Percentiles rank a stretch among this genome's conserved stretches.
Conservation (phyloP, 2,329 filamentous ascomycete species). For the Fusarium sp. region DNA sequence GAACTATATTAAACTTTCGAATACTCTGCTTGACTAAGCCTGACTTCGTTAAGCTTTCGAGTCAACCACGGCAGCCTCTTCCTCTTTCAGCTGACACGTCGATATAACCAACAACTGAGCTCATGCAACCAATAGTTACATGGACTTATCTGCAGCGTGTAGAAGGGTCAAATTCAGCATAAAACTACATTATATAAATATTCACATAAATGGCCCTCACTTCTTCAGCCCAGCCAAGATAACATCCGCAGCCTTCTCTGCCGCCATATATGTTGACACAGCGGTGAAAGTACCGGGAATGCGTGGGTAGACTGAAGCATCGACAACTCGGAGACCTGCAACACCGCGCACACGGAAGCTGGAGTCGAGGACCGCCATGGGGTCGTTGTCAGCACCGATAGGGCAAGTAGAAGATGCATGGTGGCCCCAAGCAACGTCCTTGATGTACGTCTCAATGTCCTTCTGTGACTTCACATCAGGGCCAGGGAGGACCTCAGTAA, state of each 20-base stretch:
- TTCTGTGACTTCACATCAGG: slow-evolving; percentile 24
- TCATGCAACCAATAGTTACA: no score
- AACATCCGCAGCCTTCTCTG: slow-evolving; percentile 50
- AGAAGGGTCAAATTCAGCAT: no score
- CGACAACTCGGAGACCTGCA: slow-evolving; percentile 58
- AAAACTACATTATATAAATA: no score
- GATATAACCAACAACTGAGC: no score
- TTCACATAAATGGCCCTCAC: not conserved
- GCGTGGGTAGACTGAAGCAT: slow-evolving; percentile 58
- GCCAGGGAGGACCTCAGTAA: slow-evolving; percentile 39
- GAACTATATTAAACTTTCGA: no score
- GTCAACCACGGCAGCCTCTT: no score
- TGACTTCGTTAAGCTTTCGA: no score
- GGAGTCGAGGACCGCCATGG: slow-evolving; percentile 58
- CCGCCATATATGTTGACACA: slow-evolving; percentile 49
- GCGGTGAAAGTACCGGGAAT: slow-evolving; percentile 50
- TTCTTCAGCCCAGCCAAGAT: slow-evolving; percentile 40
- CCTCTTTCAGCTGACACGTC: no score
- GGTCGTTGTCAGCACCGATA: slow-evolving; percentile 48
- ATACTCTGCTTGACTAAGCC: no score
- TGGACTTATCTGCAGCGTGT: no score
- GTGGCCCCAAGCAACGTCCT: slow-evolving; percentile 50
- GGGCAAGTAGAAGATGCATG: slow-evolving; percentile 51
- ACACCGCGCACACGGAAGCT: slow-evolving; percentile 61
- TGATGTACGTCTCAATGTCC: slow-evolving; percentile 42